Conservation (phyloP, 371 early-diverging fungal genomes). For the Apophysomyces variabilis region DNA sequence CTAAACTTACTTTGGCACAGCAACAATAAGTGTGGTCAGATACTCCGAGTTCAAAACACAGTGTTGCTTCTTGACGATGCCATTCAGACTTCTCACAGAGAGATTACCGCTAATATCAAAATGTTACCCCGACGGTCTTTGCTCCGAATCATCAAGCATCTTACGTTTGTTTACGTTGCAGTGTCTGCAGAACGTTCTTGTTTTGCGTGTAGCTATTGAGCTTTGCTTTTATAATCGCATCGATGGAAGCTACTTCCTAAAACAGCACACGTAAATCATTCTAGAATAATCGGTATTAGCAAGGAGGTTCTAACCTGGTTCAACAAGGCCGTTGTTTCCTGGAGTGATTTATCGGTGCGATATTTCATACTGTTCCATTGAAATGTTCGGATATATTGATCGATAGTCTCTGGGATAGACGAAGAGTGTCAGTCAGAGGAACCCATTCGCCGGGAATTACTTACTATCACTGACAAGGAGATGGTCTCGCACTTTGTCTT, state of each 20-base stretch:
- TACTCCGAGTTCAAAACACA: conserved; percentile 93
- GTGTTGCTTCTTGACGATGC: conserved; percentile 89
- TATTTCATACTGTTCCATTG: conserved; percentile 97
- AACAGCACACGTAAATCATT: not conserved
- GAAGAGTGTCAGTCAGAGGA: not conserved
- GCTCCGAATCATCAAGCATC: not conserved
- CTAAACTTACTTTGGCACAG: conserved; percentile 82
- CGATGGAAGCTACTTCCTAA: conserved; percentile 86
- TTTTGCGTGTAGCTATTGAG: conserved; percentile 82
- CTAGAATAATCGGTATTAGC: conserved; percentile 2
- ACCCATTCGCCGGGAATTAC: conserved; percentile 15
- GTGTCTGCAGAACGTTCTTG: conserved; percentile 75
- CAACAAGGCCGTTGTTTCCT: conserved; percentile 82
- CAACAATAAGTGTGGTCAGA: conserved; percentile 90
- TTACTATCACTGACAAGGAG: conserved; percentile 87
- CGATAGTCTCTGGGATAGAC: conserved; percentile 70
- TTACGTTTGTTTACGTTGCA: conserved; percentile 85
- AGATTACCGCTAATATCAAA: conserved; percentile 81
- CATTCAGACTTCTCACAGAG: conserved; percentile 83
- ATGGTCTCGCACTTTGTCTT: conserved; percentile 51
- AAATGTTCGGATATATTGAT: conserved; percentile 83
- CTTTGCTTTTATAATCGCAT: conserved; percentile 86
- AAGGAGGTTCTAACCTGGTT: conserved; percentile 36
- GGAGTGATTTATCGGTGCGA: conserved; percentile 88
- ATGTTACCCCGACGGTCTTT: not conserved